Evolutionary conservation across 1,284 basidiomycete species (phyloP).

Genomic region (Ceratorhiza oryzae-sativae): DNA sequence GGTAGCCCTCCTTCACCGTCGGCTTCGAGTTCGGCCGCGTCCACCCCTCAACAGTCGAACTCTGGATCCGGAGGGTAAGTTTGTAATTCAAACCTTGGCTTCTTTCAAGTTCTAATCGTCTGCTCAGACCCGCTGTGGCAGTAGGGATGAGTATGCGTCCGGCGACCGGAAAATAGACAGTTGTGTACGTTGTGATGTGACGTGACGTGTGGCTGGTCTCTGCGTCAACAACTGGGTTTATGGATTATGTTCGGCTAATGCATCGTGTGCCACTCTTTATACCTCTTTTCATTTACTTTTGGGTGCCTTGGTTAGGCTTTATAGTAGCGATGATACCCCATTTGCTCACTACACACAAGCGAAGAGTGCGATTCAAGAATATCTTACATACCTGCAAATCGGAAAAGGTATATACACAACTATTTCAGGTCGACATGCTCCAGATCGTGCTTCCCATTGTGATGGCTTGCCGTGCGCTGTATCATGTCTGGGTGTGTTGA

Average conservation of each 20-base stretch:
- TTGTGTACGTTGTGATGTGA: not conserved
- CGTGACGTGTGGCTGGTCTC: conserved; percentile 4
- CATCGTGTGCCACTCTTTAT: conserved; percentile 22
- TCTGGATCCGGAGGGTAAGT: conserved; percentile 3
- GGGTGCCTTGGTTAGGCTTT: not conserved
- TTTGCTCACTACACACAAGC: not conserved
- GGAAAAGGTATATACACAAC: not conserved
- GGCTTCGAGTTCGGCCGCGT: not conserved
- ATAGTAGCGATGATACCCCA: conserved; percentile 2
- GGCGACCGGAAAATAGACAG: not conserved
- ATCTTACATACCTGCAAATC: not conserved
- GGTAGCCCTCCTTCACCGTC: not conserved
- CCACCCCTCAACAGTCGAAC: conserved; percentile 1
- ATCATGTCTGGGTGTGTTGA: not conserved
- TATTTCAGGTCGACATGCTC: not conserved
- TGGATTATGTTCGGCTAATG: conserved; percentile 15
- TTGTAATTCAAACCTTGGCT: not conserved
- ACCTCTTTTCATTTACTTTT: not conserved
- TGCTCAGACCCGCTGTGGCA: conserved; percentile 9
- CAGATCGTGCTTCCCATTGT: conserved; percentile 5
- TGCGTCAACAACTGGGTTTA: conserved; percentile 4
- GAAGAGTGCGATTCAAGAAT: not conserved
- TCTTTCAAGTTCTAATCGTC: not conserved
- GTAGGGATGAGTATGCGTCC: conserved; percentile 19
- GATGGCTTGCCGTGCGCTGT: not conserved